These are phyloP conservation scores for Beauveria rudraprayagi DNA, from an alignment of 2,329 filamentous ascomycete genomes.

Conservation along the genomic window DNA sequence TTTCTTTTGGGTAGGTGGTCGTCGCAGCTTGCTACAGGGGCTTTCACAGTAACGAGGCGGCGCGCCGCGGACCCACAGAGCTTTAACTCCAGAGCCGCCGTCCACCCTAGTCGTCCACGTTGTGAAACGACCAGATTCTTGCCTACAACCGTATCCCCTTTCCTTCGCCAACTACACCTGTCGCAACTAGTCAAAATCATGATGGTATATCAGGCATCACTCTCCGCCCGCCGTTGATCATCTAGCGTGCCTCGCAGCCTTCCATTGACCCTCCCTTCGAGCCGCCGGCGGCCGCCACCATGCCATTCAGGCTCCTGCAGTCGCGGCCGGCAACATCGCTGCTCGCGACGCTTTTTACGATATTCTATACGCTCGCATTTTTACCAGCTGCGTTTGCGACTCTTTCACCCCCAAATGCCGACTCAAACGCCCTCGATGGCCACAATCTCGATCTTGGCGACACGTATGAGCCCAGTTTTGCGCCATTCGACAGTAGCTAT, in stretches of 20 bases:
- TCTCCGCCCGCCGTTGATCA: background rate
- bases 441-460: slow-evolving; percentile 16
- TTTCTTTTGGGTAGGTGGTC: background rate
- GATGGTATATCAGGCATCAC: background rate
- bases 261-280: background rate
- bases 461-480: slow-evolving; percentile 54
- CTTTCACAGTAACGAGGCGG: background rate
- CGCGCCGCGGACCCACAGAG: slow-evolving; percentile 5
- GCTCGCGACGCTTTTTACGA: slow-evolving; percentile 48
- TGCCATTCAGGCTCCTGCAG: slow-evolving; percentile 61
- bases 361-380: slow-evolving; percentile 54
- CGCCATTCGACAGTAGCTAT: slow-evolving; percentile 52
- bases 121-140: slow-evolving; percentile 1
- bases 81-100: background rate
- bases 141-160: background rate
- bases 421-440: background rate
- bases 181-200: background rate
- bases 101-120: background rate
- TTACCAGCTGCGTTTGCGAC: slow-evolving; percentile 54
- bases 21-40: slow-evolving; percentile 1
- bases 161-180: background rate
- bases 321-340: slow-evolving; percentile 63
- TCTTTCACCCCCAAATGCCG: slow-evolving; percentile 29
- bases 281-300: slow-evolving; percentile 21
- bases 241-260: background rate